Percentiles rank a stretch among this genome's conserved stretches.
Conservation (phyloP, 1,284 basidiomycete species). For the Ustilago crameri region DNA sequence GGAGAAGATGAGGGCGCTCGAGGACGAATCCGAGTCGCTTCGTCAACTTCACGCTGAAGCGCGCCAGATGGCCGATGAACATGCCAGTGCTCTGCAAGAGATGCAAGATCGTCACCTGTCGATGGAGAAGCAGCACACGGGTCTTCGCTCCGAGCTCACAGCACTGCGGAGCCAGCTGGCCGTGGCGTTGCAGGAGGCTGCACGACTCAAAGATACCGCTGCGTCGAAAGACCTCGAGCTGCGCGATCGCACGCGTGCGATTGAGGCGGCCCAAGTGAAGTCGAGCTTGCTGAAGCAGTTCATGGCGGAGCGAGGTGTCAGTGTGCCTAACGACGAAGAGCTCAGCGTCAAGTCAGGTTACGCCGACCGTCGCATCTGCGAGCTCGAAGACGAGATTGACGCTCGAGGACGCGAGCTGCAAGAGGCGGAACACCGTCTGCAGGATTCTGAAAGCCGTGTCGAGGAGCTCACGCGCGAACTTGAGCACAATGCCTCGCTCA, state of each 20-base stretch:
- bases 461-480: slow-evolving; percentile 62
- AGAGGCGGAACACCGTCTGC: slow-evolving; percentile 61
- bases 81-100: slow-evolving; percentile 74
- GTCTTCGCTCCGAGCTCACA: slow-evolving; percentile 81
- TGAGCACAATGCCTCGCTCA: slow-evolving; percentile 57
- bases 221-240: slow-evolving; percentile 74
- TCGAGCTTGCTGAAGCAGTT: slow-evolving; percentile 84
- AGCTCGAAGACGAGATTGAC: slow-evolving; percentile 65
- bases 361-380: slow-evolving; percentile 57
- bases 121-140: slow-evolving; percentile 77
- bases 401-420: slow-evolving; percentile 52
- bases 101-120: slow-evolving; percentile 75
- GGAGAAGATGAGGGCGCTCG: slow-evolving; percentile 61
- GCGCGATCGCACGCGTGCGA: slow-evolving; percentile 76
- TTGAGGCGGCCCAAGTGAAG: slow-evolving; percentile 80
- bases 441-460: slow-evolving; percentile 59
- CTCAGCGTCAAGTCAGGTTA: slow-evolving; percentile 57
- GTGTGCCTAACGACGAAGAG: slow-evolving; percentile 64
- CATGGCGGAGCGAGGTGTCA: slow-evolving; percentile 78
- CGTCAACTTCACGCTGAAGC: slow-evolving; percentile 63
- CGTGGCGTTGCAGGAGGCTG: slow-evolving; percentile 78
- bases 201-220: slow-evolving; percentile 73
- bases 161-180: slow-evolving; percentile 82
- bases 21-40: slow-evolving; percentile 61
- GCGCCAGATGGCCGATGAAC: slow-evolving; percentile 67